These are phyloP conservation scores for Dothistroma septosporum DNA, from an alignment of 2,329 filamentous ascomycete genomes.

Conservation along the genomic window DNA sequence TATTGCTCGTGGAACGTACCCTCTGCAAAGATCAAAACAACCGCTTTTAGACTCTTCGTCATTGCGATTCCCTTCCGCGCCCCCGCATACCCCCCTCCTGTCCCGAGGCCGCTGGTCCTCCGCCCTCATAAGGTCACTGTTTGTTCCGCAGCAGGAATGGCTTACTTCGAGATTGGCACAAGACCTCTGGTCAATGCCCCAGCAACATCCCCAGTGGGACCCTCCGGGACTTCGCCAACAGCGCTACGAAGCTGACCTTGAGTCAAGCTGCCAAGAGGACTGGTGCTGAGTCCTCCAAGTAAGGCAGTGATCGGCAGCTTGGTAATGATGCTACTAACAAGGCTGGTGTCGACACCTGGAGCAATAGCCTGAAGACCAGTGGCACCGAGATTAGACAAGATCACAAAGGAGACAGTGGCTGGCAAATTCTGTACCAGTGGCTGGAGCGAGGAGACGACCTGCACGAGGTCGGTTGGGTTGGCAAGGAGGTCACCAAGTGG, in stretches of 20 bases:
- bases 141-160: too few relatives aligned
- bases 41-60: background rate
- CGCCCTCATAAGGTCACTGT: too few relatives aligned
- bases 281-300: background rate
- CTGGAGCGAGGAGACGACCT: constrained; percentile 3
- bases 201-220: background rate
- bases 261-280: background rate
- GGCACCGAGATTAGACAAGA: constrained; percentile 12
- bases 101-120: background rate
- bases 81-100: background rate
- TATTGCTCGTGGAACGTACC: background rate
- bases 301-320: background rate
- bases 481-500: constrained; percentile 8
- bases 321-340: background rate
- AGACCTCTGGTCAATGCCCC: background rate
- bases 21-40: background rate
- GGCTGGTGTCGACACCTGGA: constrained; percentile 2
- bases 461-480: constrained; percentile 10
- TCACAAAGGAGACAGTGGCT: constrained; percentile 7
- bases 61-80: background rate
- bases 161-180: too few relatives aligned
- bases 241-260: background rate
- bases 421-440: constrained; percentile 5
- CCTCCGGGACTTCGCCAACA: background rate
- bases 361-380: constrained; percentile 4